Base-by-base conservation (phyloP, 345 rosid species). In the Populus alba region DNA sequence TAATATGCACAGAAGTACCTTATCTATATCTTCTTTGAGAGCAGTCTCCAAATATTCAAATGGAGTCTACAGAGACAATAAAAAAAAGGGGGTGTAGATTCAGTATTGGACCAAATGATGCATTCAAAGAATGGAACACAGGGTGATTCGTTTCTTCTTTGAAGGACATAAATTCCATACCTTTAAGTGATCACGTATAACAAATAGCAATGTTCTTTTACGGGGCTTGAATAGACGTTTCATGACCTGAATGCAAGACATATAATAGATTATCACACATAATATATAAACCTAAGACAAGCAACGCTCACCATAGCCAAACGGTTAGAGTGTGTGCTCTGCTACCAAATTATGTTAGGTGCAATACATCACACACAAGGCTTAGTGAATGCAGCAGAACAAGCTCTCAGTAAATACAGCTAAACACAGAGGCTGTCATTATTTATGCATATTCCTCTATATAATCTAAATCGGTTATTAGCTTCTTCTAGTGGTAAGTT, bases 181-280 rank as follows among this genome's bases (percentile, higher is more conserved):
- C 86, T 77, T 83, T 31, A 79, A 73, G 80, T 83, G 80, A 77
- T 83, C 86, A 39, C 83, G 86, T 73, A 83, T 74, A 31, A 83
- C 83, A 80, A 83, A 83, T 66, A 83, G 72, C 37, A 83, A 57
- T n/a, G 83, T 83, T 9, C 74, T 77, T 77, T 80, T 83, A 55
- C 83, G 86, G 41, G 86, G 86, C 74, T 79, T 80, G 83, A 77
- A 83, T 43, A 83, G 70, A 35, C 81, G 86, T 81, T 74, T 77
- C 86, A 83, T 83, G 71, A 83, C 86, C 86, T 83, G 72, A 66
- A 23, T 23, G 66, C 3, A 62, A 15, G 23, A 72, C 61, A 39
- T 38, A 55, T 51, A 22, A 77, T 25, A 13, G 15, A 49, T 11
- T 15, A 41, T 65, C 25, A 67, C 39, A n/a, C 27, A 23, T 45